Conservation (phyloP, 2,329 filamentous ascomycete species). For the Fusarium nelsonii region DNA sequence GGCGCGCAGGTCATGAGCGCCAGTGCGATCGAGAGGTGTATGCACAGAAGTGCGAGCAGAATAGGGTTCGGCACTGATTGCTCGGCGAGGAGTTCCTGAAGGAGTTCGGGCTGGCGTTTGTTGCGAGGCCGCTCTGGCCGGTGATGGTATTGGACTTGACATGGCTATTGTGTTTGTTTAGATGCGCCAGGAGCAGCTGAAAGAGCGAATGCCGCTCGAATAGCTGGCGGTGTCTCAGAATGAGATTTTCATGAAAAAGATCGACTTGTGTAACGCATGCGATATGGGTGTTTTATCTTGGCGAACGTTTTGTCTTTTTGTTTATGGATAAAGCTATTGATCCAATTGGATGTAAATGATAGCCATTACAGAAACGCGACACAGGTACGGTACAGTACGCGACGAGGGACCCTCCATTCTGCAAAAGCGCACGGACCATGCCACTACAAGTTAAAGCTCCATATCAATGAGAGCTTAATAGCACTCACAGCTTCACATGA, state of each 20-base stretch:
- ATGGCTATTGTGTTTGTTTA: slow-evolving; percentile 30
- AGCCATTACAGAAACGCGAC: slow-evolving; percentile 34
- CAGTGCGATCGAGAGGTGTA: slow-evolving; percentile 58
- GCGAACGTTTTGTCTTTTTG: neutral
- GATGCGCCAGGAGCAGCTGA: slow-evolving; percentile 10
- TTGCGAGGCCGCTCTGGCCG: slow-evolving; percentile 28
- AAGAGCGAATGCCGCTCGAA: slow-evolving; percentile 2
- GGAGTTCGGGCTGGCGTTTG: slow-evolving; percentile 36
- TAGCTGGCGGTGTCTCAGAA: neutral
- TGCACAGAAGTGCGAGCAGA: slow-evolving; percentile 57
- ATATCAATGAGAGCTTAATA: neutral
- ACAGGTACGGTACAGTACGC: slow-evolving; percentile 5
- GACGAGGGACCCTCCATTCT: slow-evolving; percentile 12
- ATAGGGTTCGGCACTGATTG: slow-evolving; percentile 53
- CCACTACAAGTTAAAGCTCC: neutral
- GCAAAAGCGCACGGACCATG: slow-evolving; percentile 25
- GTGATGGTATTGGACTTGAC: slow-evolving; percentile 35
- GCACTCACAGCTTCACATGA: neutral
- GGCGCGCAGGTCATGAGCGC: slow-evolving; percentile 54
- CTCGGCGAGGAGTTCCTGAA: slow-evolving; percentile 49
- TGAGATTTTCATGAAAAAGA: neutral
- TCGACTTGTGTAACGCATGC: neutral
- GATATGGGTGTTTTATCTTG: neutral
- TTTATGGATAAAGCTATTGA: slow-evolving; percentile 31
- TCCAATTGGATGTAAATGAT: slow-evolving; percentile 33